These are phyloP conservation scores for Penstemon eatonii DNA, from an alignment of 257 asterid genomes.

Conservation along the genomic window DNA sequence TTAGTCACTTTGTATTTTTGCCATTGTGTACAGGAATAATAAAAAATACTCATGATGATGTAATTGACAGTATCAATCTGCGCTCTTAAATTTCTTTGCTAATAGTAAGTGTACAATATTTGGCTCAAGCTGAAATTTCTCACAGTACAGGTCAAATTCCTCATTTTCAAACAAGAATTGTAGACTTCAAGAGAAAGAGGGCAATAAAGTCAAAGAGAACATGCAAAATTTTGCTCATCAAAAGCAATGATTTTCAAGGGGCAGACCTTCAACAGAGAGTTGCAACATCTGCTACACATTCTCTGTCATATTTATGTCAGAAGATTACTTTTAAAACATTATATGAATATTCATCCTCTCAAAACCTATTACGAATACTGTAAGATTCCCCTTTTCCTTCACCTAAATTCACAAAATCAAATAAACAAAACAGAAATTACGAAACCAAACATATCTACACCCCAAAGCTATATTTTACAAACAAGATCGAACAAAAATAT, in stretches of 20 bases:
- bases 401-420: neutral
- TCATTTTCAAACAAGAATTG: neutral
- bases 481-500: too few species aligned
- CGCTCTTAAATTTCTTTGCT: neutral
- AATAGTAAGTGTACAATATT: neutral
- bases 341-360: neutral
- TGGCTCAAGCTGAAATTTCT: neutral
- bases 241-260: neutral
- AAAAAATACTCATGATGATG: conserved; percentile 1
- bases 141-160: neutral
- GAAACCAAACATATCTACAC: neutral
- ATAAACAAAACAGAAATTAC: neutral
- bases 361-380: neutral
- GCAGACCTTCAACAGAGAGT: neutral
- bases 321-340: neutral
- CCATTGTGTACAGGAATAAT: neutral
- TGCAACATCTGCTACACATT: neutral
- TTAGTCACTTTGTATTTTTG: neutral
- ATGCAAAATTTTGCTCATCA: neutral
- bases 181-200: neutral
- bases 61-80: conserved; percentile 6
- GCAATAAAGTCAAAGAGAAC: neutral
- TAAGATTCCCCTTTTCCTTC: neutral
- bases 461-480: too few species aligned
- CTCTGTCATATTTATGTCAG: neutral